Evolutionary conservation across 1,284 basidiomycete genomes (phyloP), one percentile per base, ranked within the genome.

Genomic region (Anthracocystis walkeri): DNA sequence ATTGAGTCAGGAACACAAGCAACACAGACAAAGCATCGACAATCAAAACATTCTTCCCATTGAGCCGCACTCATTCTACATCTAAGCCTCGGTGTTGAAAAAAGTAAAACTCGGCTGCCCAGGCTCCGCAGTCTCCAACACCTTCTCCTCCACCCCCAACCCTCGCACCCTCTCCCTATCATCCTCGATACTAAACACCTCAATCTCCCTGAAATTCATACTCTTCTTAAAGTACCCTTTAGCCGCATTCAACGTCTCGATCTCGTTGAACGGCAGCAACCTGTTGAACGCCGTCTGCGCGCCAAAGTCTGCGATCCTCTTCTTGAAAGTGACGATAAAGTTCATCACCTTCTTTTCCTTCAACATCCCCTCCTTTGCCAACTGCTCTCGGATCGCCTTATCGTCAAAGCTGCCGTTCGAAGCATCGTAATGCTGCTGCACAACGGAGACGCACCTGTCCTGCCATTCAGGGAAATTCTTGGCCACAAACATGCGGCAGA

Each of bases 331-430:
- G 78, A 96, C 92, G 61, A 95, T 90, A 87, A 97, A 98, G 35
- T 95, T 95, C 95, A 98, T 98, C 46, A 90, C 90, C 70, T 91
- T 91, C 88, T 98, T 98, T 87, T 98, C 94, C 89, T 97, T 97
- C 86, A 94, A 91, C 86, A 97, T 85, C 14, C 93, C 94, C n/a
- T 88, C 89, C 83, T 90, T 88, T 12, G 88, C 89, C 75, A 98
- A 86, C 67, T 90, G 84, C 81, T 90, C 88, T 81, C 91, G 89
- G 68, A 97, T 89, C 85, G 91, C 91, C 54, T 87, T 90, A 83
- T 98, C 95, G 85, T 99, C 93, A 44, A 97, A 91, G 77, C 88
- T 89, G 69, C 90, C 89, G 25, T 87, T 87, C 56, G 87, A 86
- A 55, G 87, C 87, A 68, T 89, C 87, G 83, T 92, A 95, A 23